A percentile compares a stretch with the other conserved stretches of the same genome.
phyloP scores from a whole-genome alignment of 2,329 filamentous ascomycete genomes.

The Verticillium longisporum region DNA sequence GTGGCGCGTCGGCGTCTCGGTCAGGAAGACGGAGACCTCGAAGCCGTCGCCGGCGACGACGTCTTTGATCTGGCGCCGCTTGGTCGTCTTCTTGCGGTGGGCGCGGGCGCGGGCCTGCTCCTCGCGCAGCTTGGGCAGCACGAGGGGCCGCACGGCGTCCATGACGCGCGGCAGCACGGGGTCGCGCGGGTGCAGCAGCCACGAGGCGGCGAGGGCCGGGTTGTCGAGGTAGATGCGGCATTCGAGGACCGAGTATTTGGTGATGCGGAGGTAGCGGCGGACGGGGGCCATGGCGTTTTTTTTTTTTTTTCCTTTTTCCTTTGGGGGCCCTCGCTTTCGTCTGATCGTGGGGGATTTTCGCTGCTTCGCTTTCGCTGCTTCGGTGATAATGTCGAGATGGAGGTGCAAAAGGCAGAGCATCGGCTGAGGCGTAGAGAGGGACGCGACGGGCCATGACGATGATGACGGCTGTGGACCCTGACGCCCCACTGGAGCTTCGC shows the following conservation, averaged over 20 bases:
- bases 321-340: not conserved
- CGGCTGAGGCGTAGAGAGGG: no score
- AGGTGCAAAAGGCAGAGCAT: no score
- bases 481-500: not conserved
- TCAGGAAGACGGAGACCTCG: conserved; percentile 90
- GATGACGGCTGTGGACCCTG: not conserved
- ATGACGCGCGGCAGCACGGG: conserved; percentile 78
- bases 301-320: no score
- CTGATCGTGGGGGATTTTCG: not conserved
- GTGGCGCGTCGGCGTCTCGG: conserved; percentile 77
- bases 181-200: conserved; percentile 73
- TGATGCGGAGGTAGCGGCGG: conserved; percentile 83
- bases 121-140: conserved; percentile 86
- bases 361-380: no score
- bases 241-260: conserved; percentile 91
- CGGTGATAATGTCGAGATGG: no score
- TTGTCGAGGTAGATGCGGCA: conserved; percentile 94
- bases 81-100: conserved; percentile 54
- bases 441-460: not conserved
- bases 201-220: conserved; percentile 72
- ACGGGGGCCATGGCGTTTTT: conserved; percentile 67
- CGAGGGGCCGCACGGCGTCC: conserved; percentile 73
- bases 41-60: conserved; percentile 88
- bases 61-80: conserved; percentile 74
- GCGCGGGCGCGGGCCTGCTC: conserved; percentile 60